A percentile compares a stretch with the other conserved stretches of the same genome.
Conservation (phyloP, 2,329 filamentous ascomycete genomes). For the Epichloe coenophiala region DNA sequence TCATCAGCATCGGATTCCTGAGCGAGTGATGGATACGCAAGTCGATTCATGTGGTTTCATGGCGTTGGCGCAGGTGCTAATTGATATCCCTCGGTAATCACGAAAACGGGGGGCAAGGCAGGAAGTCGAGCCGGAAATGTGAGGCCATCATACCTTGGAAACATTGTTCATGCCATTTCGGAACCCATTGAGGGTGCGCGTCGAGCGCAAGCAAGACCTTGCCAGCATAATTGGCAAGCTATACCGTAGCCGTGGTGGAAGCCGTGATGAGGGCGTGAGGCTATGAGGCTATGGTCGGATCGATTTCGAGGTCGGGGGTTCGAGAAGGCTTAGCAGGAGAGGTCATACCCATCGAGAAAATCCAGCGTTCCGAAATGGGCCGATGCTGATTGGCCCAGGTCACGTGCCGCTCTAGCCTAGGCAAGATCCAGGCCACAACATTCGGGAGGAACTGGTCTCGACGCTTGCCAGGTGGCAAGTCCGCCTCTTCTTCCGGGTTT, state of each 20-base stretch:
- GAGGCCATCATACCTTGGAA: conserved; percentile 51
- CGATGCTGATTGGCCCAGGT: conserved; percentile 26
- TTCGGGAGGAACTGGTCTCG: not conserved
- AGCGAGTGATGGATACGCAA: conserved; percentile 9
- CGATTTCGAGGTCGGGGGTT: conserved; percentile 23
- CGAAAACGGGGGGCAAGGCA: not conserved
- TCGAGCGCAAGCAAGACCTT: conserved; percentile 78
- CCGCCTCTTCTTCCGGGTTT: not conserved
- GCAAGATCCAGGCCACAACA: not conserved
- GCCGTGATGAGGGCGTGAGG: conserved; percentile 19
- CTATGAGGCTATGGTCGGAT: conserved; percentile 18
- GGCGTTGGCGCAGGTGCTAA: conserved; percentile 11
- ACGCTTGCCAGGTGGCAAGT: not conserved
- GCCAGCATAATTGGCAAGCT: conserved; percentile 67
- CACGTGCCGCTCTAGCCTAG: conserved; percentile 19
- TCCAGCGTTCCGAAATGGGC: conserved; percentile 30
- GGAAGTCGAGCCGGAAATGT: conserved; percentile 13
- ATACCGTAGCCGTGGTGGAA: conserved; percentile 23
- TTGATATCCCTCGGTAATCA: conserved; percentile 17
- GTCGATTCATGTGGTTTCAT: conserved; percentile 17
- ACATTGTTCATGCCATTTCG: conserved; percentile 59
- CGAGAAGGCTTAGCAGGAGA: conserved; percentile 26
- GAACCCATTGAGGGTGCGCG: conserved; percentile 71
- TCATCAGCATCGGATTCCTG: conserved; percentile 24
- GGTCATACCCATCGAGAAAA: conserved; percentile 24